These are phyloP conservation scores for Saprolegnia diclina DNA, from an alignment of 352 stramenopile species.

Conservation along the genomic window DNA sequence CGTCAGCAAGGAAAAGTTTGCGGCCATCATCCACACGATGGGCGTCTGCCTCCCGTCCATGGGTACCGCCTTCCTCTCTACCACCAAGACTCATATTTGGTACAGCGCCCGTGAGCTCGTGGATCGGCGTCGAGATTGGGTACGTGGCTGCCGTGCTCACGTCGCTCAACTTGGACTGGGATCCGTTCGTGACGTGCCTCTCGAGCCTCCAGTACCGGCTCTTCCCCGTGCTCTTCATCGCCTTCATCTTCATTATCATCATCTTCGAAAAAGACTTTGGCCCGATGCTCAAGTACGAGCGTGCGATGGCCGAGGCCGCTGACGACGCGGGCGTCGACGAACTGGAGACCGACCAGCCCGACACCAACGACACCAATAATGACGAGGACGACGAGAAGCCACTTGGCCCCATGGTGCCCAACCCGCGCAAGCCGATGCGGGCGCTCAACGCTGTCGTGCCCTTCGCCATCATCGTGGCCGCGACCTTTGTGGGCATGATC, in stretches of 20 bases:
- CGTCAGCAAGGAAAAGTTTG: conserved; percentile 85
- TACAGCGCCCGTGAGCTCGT: conserved; percentile 77
- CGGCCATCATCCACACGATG: conserved; percentile 84
- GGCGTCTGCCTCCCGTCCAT: conserved; percentile 84
- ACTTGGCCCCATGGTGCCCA: conserved; percentile 59
- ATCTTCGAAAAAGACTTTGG: conserved; percentile 85
- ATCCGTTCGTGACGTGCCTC: conserved; percentile 82
- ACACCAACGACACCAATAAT: neutral
- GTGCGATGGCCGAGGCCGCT: conserved; percentile 42
- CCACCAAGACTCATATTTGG: neutral
- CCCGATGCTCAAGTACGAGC: conserved; percentile 83
- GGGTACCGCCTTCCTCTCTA: conserved; percentile 31
- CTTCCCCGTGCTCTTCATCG: conserved; percentile 85
- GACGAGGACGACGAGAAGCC: conserved; percentile 51
- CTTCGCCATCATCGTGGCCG: conserved; percentile 71
- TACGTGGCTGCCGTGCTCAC: conserved; percentile 75
- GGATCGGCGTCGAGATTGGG: conserved; percentile 86
- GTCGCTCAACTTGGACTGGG: conserved; percentile 74
- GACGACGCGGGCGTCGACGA: conserved; percentile 39
- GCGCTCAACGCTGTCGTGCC: conserved; percentile 84
- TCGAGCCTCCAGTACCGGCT: conserved; percentile 82
- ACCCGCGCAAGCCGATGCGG: conserved; percentile 61
- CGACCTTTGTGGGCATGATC: conserved; percentile 86
- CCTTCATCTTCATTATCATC: conserved; percentile 87
- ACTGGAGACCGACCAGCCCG: conserved; percentile 28